These are phyloP conservation scores for Oehlia diaphana DNA, from an alignment of 192 early-diverging fungal species.

Conservation along the genomic window DNA sequence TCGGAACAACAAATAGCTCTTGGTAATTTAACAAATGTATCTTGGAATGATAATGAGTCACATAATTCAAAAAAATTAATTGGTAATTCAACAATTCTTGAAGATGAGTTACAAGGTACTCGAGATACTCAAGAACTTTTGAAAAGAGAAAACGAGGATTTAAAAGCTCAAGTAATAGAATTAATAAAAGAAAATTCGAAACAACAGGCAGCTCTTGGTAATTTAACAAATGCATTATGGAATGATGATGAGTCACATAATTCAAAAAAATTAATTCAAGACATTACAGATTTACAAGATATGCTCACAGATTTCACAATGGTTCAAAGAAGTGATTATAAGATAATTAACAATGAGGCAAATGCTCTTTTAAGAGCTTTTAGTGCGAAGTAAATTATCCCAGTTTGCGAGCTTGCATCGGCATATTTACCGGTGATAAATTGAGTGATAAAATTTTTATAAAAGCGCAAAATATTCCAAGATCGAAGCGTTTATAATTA, in stretches of 20 bases:
- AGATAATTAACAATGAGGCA: too few species aligned
- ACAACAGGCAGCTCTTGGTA: conserved; percentile 12
- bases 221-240: not conserved
- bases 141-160: too few species aligned
- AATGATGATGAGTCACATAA: too few species aligned
- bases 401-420: not conserved
- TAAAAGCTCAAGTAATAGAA: too few species aligned
- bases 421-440: not conserved
- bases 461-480: conserved; percentile 9
- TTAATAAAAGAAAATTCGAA: conserved; percentile 1
- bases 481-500: not conserved
- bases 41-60: too few species aligned
- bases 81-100: too few species aligned
- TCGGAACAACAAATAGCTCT: not conserved
- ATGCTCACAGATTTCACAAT: conserved; percentile 5
- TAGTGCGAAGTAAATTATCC: not conserved
- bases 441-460: not conserved
- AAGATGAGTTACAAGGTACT: too few species aligned
- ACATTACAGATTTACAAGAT: conserved; percentile 8
- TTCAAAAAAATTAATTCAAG: not conserved
- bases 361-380: too few species aligned
- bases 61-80: too few species aligned
- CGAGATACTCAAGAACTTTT: too few species aligned
- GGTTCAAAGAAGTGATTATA: too few species aligned
- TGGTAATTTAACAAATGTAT: not conserved